Conservation (phyloP, 768 basidiomycete genomes). For the Nevesoporus exiguus region DNA sequence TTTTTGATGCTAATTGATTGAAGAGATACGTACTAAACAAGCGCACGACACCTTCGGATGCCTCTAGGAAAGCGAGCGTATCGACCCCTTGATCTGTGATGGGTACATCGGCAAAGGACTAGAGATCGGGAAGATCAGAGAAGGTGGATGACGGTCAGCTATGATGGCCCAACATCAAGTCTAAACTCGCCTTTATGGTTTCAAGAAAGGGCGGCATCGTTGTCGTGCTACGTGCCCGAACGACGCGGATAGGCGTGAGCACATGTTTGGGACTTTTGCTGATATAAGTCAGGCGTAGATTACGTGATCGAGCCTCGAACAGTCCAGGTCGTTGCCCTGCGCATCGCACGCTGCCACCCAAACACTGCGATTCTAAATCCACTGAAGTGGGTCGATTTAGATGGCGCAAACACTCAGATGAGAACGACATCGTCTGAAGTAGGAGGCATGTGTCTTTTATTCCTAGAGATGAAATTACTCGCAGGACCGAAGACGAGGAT, state of each 20-base stretch:
- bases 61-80: conserved; percentile 84
- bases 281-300: conserved; percentile 2
- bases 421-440: neutral
- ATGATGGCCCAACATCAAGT: neutral
- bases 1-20: neutral
- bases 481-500: neutral
- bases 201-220: conserved; percentile 76
- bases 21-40: conserved; percentile 69
- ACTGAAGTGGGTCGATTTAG: too few species aligned
- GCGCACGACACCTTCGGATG: conserved; percentile 81
- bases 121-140: neutral
- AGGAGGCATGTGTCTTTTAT: neutral
- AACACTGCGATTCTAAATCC: too few species aligned
- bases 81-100: conserved; percentile 85
- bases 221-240: conserved; percentile 5
- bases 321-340: too few species aligned
- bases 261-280: neutral
- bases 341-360: too few species aligned
- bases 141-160: neutral
- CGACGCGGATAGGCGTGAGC: neutral
- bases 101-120: conserved; percentile 95
- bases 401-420: neutral
- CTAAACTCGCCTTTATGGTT: conserved; percentile 53
- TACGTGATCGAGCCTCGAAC: too few species aligned
- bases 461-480: neutral